Base-by-base conservation (phyloP, 805 yeast genomes). In the Zygosaccharomyces kombuchaensis region DNA sequence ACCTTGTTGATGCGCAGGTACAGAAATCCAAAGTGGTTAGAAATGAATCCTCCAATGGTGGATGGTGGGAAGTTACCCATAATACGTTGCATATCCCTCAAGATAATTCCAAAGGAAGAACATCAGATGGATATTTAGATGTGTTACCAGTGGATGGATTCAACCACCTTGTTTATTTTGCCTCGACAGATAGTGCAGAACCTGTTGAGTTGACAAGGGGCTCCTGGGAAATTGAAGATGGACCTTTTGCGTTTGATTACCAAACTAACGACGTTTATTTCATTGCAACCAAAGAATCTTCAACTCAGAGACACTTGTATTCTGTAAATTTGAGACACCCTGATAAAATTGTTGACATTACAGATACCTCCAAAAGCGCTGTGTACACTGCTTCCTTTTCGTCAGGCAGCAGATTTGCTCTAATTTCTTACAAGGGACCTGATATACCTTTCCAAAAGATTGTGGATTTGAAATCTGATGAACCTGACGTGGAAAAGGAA, bases 201-300 rank as follows among this genome's bases (percentile, higher is more conserved):
- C 87, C 87, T 3, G 57, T 56, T 2, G 62, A 84, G 17, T 73
- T 95, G 38, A 86, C 93, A 1, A 47, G 65, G 2, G 99, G 99
- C 6, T 67, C 75, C 0, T 93, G 96, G 96, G 99, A 93, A 64
- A 95, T 93, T n/a, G 84, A 78, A 22, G 76, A 72, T 50, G 90
- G 87, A 1, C 80, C 84, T 2, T 69, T 82, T 2, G 75, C 82
- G 0, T 79, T 78, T 65, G 88, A 84, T 57, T 68, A 66, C 42
- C 67, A 70, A 5, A 68, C 66, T 25, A 76, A 74, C 44, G 72
- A 76, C 52, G 75, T 81, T 12, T 73, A 68, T 48, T 93, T 81
- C 62, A 59, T 81, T 6, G 82, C 91, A 4, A 87, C 98, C 0
- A 77, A 79, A 59, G 80, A 80, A 52, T 80, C 90, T 1, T 81